phyloP scores from a whole-genome alignment of 257 asterid genomes.

The Salvia rosmarinus region DNA sequence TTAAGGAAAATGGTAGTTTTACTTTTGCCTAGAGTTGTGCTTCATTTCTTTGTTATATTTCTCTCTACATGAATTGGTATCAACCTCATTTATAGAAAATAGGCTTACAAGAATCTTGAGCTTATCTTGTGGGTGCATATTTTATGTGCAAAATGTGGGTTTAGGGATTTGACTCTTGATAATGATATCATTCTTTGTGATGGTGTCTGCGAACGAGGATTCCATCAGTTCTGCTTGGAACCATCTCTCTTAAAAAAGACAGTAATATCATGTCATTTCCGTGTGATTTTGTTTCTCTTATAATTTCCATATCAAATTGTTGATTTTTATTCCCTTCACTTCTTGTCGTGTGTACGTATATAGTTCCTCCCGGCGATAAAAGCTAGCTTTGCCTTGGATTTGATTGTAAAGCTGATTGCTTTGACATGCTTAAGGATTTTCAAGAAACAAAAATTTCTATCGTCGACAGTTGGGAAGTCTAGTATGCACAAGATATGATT shows the following conservation, averaged over 20 bases:
- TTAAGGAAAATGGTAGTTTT: too few relatives aligned
- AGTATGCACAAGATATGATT: conserved; percentile 32
- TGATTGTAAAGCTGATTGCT: conserved; percentile 79
- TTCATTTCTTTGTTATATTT: too few relatives aligned
- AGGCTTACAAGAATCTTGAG: conserved; percentile 32
- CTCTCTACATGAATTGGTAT: too few relatives aligned
- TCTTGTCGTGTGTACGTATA: conserved; percentile 21
- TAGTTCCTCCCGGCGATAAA: too few relatives aligned
- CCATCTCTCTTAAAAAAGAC: conserved; percentile 84
- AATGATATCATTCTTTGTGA: too few relatives aligned
- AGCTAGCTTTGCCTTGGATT: too few relatives aligned
- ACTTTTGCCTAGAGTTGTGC: too few relatives aligned
- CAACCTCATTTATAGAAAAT: conserved; percentile 6
- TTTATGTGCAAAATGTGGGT: conserved; percentile 96
- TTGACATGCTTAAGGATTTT: conserved; percentile 74
- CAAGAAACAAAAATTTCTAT: conserved; percentile 63
- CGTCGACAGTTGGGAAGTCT: conserved; percentile 89
- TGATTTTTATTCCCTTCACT: conserved; percentile 20
- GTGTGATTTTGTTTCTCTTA: conserved; percentile 20
- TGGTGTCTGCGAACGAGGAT: too few relatives aligned
- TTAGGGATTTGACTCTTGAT: conserved; percentile 74
- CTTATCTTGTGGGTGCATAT: conserved; percentile 60
- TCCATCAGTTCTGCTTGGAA: conserved; percentile 89
- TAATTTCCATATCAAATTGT: conserved; percentile 13
- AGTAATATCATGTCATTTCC: conserved; percentile 58